phyloP scores from a whole-genome alignment of 2,329 filamentous ascomycete species.

The Thielaviopsis cerberus region DNA sequence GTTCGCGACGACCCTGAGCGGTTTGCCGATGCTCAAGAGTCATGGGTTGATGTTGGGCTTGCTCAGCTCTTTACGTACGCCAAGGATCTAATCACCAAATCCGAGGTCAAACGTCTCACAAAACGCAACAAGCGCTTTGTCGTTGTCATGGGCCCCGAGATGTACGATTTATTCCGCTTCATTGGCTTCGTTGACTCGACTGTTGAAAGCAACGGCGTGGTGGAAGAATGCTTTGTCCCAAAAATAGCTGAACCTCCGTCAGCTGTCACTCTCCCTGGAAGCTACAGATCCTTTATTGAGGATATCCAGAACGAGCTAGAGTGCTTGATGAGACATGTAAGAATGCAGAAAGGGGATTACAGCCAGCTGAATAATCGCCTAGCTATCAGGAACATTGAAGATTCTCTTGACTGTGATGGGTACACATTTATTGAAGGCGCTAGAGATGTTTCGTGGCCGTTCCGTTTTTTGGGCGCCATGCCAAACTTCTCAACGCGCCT shows the following conservation, averaged over 20 bases:
- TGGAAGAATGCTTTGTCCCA: slow-evolving; percentile 22
- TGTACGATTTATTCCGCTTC: slow-evolving; percentile 28
- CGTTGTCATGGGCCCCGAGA: slow-evolving; percentile 33
- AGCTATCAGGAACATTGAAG: slow-evolving; percentile 16
- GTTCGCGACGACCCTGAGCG: slow-evolving; percentile 28
- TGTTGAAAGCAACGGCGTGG: slow-evolving; percentile 22
- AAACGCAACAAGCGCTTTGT: slow-evolving; percentile 38
- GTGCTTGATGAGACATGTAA: slow-evolving; percentile 19
- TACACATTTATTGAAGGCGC: slow-evolving; percentile 16
- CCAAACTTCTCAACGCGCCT: slow-evolving; percentile 16
- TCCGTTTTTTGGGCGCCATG: slow-evolving; percentile 20
- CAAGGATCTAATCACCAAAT: slow-evolving; percentile 27
- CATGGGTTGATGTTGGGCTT: slow-evolving; percentile 24
- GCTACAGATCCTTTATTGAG: slow-evolving; percentile 29
- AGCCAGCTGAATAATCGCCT: slow-evolving; percentile 17
- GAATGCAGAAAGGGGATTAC: slow-evolving; percentile 17
- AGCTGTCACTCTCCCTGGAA: slow-evolving; percentile 20
- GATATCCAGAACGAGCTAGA: slow-evolving; percentile 32
- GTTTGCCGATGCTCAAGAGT: slow-evolving; percentile 25
- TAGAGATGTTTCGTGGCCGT: slow-evolving; percentile 9
- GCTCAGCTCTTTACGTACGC: slow-evolving; percentile 32
- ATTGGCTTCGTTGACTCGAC: slow-evolving; percentile 29
- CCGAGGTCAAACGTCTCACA: slow-evolving; percentile 28
- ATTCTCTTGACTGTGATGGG: slow-evolving; percentile 16
- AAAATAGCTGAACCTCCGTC: slow-evolving; percentile 17